Conservation (phyloP, 2,329 filamentous ascomycete species). For the Aspergillus chevalieri region DNA sequence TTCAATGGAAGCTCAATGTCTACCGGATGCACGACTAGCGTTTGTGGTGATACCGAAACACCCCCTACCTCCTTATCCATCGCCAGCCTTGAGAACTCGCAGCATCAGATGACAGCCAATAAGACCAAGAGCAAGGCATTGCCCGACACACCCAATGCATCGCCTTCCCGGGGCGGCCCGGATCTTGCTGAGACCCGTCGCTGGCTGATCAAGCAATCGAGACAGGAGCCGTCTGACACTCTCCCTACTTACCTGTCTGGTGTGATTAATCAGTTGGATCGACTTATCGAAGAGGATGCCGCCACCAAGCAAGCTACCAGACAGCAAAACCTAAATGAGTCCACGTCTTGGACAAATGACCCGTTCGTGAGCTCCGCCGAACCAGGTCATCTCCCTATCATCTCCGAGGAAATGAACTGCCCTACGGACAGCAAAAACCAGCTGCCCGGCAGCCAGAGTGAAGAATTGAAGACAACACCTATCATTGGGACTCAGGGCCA, state of each 20-base stretch:
- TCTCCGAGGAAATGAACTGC: slow-evolving; percentile 43
- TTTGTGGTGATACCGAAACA: slow-evolving; percentile 43
- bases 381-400: slow-evolving; percentile 40
- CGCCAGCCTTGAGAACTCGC: slow-evolving; percentile 22
- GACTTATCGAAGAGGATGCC: slow-evolving; percentile 44
- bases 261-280: slow-evolving; percentile 56
- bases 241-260: slow-evolving; percentile 50
- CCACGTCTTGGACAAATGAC: slow-evolving; percentile 9
- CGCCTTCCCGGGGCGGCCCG: slow-evolving; percentile 8
- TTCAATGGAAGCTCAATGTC: slow-evolving; percentile 66
- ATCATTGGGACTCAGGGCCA: slow-evolving; percentile 3
- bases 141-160: background rate
- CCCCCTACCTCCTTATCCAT: slow-evolving; percentile 44
- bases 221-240: slow-evolving; percentile 38
- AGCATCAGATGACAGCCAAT: slow-evolving; percentile 9
- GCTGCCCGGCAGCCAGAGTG: slow-evolving; percentile 5
- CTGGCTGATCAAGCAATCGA: slow-evolving; percentile 49
- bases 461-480: slow-evolving; percentile 4
- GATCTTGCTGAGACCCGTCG: slow-evolving; percentile 55
- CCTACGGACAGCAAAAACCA: slow-evolving; percentile 8
- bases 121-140: slow-evolving; percentile 15
- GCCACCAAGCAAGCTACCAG: slow-evolving; percentile 6
- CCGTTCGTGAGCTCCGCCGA: slow-evolving; percentile 14
- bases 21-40: slow-evolving; percentile 42
- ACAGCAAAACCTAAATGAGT: slow-evolving; percentile 4